A percentile compares a stretch with the other conserved stretches of the same genome.
Evolutionary conservation across 2,329 filamentous ascomycete species (phyloP).

Genomic region (Colletotrichum sp.): DNA sequence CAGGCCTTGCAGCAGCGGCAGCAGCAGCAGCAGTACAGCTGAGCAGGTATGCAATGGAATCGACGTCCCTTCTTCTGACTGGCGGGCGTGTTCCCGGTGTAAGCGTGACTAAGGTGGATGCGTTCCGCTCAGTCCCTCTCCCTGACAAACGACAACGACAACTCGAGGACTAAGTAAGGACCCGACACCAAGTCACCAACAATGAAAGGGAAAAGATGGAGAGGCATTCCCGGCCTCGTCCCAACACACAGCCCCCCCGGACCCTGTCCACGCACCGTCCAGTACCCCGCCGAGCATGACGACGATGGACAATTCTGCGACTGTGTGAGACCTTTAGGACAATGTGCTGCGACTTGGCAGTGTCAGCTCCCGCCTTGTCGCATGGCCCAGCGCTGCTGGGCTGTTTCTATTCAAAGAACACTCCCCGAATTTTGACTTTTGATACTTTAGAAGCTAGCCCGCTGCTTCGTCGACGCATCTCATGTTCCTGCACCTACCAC

Average conservation of each 20-base stretch:
- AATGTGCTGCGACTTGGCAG: constrained; percentile 19
- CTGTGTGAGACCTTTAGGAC: constrained; percentile 16
- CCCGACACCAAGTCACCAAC: neutral
- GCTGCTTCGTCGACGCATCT: neutral
- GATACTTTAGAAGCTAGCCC: constrained; percentile 6
- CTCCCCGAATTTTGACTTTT: constrained; percentile 1
- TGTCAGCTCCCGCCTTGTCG: constrained; percentile 15
- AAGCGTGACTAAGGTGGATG: neutral
- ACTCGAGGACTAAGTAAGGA: neutral
- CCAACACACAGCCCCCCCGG: constrained; percentile 2
- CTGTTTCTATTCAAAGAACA: constrained; percentile 17
- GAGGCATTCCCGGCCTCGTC: neutral
- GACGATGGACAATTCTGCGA: constrained; percentile 16
- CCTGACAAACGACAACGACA: neutral
- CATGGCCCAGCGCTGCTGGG: constrained; percentile 2
- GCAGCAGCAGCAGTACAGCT: neutral
- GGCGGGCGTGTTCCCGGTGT: neutral
- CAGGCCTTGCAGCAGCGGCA: neutral
- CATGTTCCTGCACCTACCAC: neutral
- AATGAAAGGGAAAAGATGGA: neutral
- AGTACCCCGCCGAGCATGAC: constrained; percentile 9
- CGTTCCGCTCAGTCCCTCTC: neutral
- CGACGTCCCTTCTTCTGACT: neutral
- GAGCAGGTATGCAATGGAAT: neutral
- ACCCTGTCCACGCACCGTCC: constrained; percentile 4